Percentiles rank a stretch among this genome's conserved stretches.
Evolutionary conservation across 1,284 basidiomycete species (phyloP).

Genomic region (Pseudozyma hubeiensis): DNA sequence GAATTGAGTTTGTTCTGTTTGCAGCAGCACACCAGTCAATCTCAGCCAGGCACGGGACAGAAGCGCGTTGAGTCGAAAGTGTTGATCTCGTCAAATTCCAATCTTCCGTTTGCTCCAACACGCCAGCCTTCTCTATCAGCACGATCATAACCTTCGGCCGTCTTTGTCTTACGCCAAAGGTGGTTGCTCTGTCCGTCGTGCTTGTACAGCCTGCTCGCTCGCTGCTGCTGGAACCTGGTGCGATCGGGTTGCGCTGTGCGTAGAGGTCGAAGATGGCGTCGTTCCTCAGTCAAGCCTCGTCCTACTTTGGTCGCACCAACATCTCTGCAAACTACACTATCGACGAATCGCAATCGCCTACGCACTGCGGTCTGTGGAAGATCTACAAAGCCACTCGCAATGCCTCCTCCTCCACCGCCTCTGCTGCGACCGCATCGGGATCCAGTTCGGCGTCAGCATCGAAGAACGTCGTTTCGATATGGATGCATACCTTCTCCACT

Average conservation of each 20-base stretch:
- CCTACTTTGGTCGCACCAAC: constrained; percentile 63
- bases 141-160: not conserved
- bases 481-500: constrained; percentile 54
- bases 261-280: constrained; percentile 42
- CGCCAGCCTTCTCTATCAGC: constrained; percentile 1
- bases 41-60: not conserved
- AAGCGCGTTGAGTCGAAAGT: constrained; percentile 6
- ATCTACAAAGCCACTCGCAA: constrained; percentile 60
- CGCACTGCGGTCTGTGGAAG: constrained; percentile 64
- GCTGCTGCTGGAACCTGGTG: not conserved
- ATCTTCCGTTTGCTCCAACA: constrained; percentile 1
- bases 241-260: not conserved
- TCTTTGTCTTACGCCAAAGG: not conserved
- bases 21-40: too few species aligned
- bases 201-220: not conserved
- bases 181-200: too few species aligned
- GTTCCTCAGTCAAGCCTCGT: constrained; percentile 60
- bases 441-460: constrained; percentile 9
- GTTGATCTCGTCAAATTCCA: constrained; percentile 16
- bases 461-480: constrained; percentile 53
- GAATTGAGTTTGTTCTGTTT: too few species aligned
- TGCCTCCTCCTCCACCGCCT: constrained; percentile 19
- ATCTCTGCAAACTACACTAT: constrained; percentile 64
- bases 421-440: constrained; percentile 8
- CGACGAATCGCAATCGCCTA: constrained; percentile 52